Conservation (phyloP, 495 filamentous ascomycete genomes). For the Neurospora cerealis region DNA sequence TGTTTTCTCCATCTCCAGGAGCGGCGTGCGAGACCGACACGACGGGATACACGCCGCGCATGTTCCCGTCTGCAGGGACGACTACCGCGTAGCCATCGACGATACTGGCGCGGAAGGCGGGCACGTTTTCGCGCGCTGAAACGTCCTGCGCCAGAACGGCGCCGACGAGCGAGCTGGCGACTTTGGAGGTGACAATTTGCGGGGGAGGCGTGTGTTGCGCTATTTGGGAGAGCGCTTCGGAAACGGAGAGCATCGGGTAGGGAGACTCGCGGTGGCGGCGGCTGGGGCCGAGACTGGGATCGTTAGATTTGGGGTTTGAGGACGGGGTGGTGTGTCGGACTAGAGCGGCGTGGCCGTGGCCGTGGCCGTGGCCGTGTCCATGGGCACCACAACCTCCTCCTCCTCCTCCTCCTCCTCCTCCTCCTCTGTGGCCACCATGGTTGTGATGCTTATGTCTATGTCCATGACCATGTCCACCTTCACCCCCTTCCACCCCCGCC, state of each 20-base stretch:
- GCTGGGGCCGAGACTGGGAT: slow-evolving; percentile 68
- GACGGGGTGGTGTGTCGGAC: slow-evolving; percentile 58
- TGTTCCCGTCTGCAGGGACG: slow-evolving; percentile 46
- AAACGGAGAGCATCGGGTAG: slow-evolving; percentile 84
- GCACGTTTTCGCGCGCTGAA: slow-evolving; percentile 67
- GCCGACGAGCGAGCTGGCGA: slow-evolving; percentile 56
- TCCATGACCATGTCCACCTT: slow-evolving; percentile 14
- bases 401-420: not conserved
- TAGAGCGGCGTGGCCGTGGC: slow-evolving; percentile 55
- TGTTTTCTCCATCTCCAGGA: slow-evolving; percentile 37
- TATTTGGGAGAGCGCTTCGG: slow-evolving; percentile 68
- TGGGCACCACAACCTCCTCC: slow-evolving; percentile 25
- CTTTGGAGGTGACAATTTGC: slow-evolving; percentile 42
- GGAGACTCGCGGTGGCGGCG: slow-evolving; percentile 73
- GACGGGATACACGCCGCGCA: slow-evolving; percentile 76
- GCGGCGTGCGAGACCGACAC: slow-evolving; percentile 78
- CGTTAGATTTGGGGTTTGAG: slow-evolving; percentile 57
- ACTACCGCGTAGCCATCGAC: slow-evolving; percentile 92
- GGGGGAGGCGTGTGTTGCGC: slow-evolving; percentile 55
- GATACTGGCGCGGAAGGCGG: slow-evolving; percentile 89
- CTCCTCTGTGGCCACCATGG: slow-evolving; percentile 32
- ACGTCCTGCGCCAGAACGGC: slow-evolving; percentile 77
- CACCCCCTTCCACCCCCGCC: slow-evolving; percentile 43
- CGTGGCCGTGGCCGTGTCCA: slow-evolving; percentile 45
- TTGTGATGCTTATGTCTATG: slow-evolving; percentile 25